phyloP scores from a whole-genome alignment of 176 grass and related monocot species.

The Aegilops umbellulata region DNA sequence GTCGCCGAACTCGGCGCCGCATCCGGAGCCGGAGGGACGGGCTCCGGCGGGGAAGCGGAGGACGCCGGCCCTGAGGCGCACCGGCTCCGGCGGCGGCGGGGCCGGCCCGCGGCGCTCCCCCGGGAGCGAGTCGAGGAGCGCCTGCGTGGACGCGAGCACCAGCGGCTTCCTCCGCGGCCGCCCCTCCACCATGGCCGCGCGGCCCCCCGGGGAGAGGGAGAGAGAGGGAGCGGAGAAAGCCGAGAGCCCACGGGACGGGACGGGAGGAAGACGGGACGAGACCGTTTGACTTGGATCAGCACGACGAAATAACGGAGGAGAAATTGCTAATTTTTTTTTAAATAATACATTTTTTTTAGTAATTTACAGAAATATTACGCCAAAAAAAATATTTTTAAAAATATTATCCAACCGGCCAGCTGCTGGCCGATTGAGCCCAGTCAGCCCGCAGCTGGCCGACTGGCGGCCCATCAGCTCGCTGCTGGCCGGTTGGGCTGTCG shows the following conservation, averaged over 20 bases:
- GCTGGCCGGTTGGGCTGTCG: too few relatives aligned
- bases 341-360: too few relatives aligned
- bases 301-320: too few relatives aligned
- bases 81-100: conserved; percentile 17
- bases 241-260: background rate
- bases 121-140: conserved; percentile 69
- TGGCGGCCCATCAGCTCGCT: too few relatives aligned
- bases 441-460: too few relatives aligned
- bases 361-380: too few relatives aligned
- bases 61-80: conserved; percentile 62
- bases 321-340: too few relatives aligned
- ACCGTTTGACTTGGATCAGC: background rate
- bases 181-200: conserved; percentile 55
- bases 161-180: conserved; percentile 63
- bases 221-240: background rate
- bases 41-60: conserved; percentile 62
- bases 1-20: conserved; percentile 45
- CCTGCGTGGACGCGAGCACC: conserved; percentile 72
- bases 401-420: too few relatives aligned
- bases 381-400: too few relatives aligned
- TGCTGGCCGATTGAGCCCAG: too few relatives aligned
- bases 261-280: background rate
- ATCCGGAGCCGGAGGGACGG: background rate
- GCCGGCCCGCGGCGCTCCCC: conserved; percentile 22
- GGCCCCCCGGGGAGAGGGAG: background rate